Evolutionary conservation across 768 basidiomycete genomes (phyloP).

Genomic region (Mrakia blollopis): DNA sequence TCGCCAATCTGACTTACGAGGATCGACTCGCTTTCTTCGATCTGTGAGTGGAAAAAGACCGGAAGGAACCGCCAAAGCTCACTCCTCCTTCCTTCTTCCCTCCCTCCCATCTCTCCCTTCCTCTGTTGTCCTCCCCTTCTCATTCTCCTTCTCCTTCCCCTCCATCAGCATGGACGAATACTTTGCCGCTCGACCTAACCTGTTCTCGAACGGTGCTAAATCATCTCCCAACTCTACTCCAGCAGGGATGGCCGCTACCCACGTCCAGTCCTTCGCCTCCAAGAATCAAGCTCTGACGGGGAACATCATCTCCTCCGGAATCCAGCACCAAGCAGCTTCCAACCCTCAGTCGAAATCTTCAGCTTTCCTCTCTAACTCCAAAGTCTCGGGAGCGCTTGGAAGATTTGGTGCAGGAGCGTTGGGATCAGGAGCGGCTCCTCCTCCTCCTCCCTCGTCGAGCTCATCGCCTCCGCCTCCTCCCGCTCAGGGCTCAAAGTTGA

Average conservation of each 20-base stretch:
- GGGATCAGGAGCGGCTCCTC: neutral
- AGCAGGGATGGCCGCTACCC: neutral
- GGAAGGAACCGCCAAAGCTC: neutral
- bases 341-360: conserved; percentile 14
- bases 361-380: neutral
- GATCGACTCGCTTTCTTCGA: conserved; percentile 27
- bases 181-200: conserved; percentile 26
- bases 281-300: neutral
- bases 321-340: conserved; percentile 15
- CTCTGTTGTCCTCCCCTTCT: neutral
- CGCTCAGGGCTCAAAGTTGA: neutral
- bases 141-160: too few species aligned
- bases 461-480: conserved; percentile 4
- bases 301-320: conserved; percentile 2
- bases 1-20: conserved; percentile 19
- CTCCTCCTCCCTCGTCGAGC: neutral
- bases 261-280: neutral
- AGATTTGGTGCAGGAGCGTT: neutral
- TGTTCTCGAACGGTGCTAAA: neutral
- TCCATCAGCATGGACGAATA: conserved; percentile 9
- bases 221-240: conserved; percentile 10
- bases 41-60: neutral
- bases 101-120: neutral
- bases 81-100: neutral
- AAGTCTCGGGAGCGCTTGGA: conserved; percentile 1